Conservation (phyloP, 2,329 filamentous ascomycete species). For the Huntiella savannae region DNA sequence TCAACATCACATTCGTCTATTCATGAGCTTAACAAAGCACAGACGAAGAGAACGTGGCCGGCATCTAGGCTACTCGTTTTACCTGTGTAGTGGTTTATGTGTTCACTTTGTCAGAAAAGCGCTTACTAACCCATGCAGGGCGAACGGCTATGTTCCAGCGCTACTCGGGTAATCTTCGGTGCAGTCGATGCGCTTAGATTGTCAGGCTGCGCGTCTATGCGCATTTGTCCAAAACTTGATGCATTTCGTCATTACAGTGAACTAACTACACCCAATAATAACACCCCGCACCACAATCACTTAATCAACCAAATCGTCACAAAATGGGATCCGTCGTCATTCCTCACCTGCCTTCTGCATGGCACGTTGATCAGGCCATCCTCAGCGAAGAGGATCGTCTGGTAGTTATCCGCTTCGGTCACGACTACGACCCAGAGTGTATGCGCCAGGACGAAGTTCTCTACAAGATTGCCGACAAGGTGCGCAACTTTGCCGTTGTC, state of each 20-base stretch:
- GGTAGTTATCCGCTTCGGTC: slow-evolving; percentile 82
- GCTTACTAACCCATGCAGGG: not conserved
- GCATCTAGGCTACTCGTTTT: not conserved
- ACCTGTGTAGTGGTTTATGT: slow-evolving; percentile 1
- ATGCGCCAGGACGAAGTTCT: slow-evolving; percentile 40
- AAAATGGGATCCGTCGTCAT: slow-evolving; percentile 68
- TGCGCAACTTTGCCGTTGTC: slow-evolving; percentile 85
- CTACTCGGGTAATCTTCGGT: not conserved
- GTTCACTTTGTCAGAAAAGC: not conserved
- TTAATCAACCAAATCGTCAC: not conserved
- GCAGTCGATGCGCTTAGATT: not conserved
- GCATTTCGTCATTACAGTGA: not conserved
- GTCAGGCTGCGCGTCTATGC: not conserved
- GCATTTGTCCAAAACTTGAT: not conserved
- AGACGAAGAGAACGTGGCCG: not conserved
- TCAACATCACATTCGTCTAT: no score
- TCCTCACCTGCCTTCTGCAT: slow-evolving; percentile 76
- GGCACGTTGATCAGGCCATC: slow-evolving; percentile 97
- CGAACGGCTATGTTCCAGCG: not conserved
- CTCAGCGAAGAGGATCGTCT: slow-evolving; percentile 78
- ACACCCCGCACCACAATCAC: not conserved
- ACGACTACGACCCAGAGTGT: slow-evolving; percentile 60
- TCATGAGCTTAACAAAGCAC: not conserved
- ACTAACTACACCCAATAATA: not conserved
- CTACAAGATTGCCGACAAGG: slow-evolving; percentile 77